A percentile compares a stretch with the other conserved stretches of the same genome.
Evolutionary conservation across 225 moss, liverwort and hornwort genomes (phyloP).

Genomic region (Physcomitrellopsis africana): DNA sequence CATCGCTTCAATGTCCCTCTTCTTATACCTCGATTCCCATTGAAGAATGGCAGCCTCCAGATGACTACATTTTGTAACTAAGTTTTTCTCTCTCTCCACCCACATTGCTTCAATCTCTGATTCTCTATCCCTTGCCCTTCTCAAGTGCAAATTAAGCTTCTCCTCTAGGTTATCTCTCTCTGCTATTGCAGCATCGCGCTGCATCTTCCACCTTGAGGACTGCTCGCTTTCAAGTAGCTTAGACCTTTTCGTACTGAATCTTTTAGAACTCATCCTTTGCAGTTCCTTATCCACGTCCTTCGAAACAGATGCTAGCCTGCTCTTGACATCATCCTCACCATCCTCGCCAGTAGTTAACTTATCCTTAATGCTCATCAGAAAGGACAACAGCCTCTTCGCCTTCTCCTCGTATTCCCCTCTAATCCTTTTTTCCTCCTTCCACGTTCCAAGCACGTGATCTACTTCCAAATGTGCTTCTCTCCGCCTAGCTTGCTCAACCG

Average conservation of each 20-base stretch:
- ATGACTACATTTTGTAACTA: slow-evolving; percentile 61
- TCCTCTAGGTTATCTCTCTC: slow-evolving; percentile 75
- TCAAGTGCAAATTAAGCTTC: slow-evolving; percentile 51
- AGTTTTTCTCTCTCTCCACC: slow-evolving; percentile 62
- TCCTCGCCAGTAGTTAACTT: slow-evolving; percentile 58
- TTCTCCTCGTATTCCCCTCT: slow-evolving; percentile 68
- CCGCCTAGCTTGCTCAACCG: slow-evolving; percentile 66
- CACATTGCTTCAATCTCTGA: slow-evolving; percentile 73
- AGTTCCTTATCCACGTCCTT: slow-evolving; percentile 64
- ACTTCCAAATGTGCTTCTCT: slow-evolving; percentile 62
- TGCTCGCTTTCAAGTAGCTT: slow-evolving; percentile 52
- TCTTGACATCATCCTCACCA: slow-evolving; percentile 39
- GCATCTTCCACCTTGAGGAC: slow-evolving; percentile 56
- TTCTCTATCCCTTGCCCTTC: slow-evolving; percentile 67
- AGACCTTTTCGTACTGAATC: slow-evolving; percentile 34
- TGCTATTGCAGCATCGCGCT: slow-evolving; percentile 59
- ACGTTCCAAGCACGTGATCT: slow-evolving; percentile 60
- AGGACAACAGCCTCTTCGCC: slow-evolving; percentile 57
- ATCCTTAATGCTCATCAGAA: slow-evolving; percentile 57
- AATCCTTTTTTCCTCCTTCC: slow-evolving; percentile 65
- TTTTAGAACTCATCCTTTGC: slow-evolving; percentile 49
- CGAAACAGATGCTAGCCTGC: slow-evolving; percentile 48
- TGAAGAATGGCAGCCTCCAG: slow-evolving; percentile 68
- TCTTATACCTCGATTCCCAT: slow-evolving; percentile 55
- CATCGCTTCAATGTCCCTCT: slow-evolving; percentile 50